Base-by-base conservation (phyloP, 176 grass and related monocot genomes). In the Oryza meridionalis region DNA sequence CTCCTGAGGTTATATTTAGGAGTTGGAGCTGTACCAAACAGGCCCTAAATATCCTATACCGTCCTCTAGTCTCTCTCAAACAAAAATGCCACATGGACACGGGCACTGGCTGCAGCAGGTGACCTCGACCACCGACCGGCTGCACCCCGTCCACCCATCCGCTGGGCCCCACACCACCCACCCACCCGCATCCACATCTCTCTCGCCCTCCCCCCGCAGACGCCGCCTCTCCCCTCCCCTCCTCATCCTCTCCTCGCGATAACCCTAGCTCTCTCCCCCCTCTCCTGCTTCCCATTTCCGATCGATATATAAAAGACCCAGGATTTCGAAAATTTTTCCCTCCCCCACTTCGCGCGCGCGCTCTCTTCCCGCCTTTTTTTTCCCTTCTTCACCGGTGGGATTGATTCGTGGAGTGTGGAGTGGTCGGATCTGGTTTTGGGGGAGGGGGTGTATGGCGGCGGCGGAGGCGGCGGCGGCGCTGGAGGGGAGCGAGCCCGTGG, bases 401-500 rank as follows among this genome's bases (percentile, higher is more conserved):
- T 43, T 43, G 82, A 75, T 86, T 50, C 21, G 40, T 47, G 65
- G 43, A 61, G 42, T 15, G 9, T 11, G 55, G 38, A 40, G 38
- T 6, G 0, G 38, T 40, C 27, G 31, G 47, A 62, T 33, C 61
- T 22, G 38, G 6, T 2, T 32, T 1, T 40, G 42, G 38, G 5
- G 33, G 29, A 31, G n/a, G 29, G 29, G 2, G 29, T 16, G 67
- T 50, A 95, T 98, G 93, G 87, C 96, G 78, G 89, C 95, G 35
- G 38, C 38, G 38, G 38, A 40, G 38, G 38, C 38, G 46, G 50
- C 50, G 50, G 86, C 89, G 33, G 68, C 53, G 10, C 87, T 94
- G 77, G 96, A 95, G 73, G 96, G 77, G 62, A 95, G 78, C 89
- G 91, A 95, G 67, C 91, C 89, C 29, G 93, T 95, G 87, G 96